Evolutionary conservation across 257 asterid genomes (phyloP), one percentile per base, ranked within the genome.

Genomic region (Paraleonurus japonicus): DNA sequence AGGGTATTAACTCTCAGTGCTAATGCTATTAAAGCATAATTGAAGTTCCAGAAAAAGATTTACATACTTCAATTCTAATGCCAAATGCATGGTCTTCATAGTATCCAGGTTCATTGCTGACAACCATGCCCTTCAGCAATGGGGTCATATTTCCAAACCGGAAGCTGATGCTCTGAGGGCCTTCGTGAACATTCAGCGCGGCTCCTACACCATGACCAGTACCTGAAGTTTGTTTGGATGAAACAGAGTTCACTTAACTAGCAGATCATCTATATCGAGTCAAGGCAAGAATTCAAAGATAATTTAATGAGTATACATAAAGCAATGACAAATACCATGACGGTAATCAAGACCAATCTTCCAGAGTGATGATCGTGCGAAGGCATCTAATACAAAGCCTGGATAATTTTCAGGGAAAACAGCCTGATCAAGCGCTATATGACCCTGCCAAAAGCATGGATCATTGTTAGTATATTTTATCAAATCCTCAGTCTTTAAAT

Each of bases 141-240:
- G 98, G 96, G 58, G 98, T 89, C 88, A 81, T 85, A 80, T 95
- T 95, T 75, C 98, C 96, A 81, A 86, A 95, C 65, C 99, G 89
- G 77, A 86, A 95, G 85, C 96, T 95, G 81, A 95, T 95, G 76
- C 99, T 89, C 73, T 95, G 99, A 77, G 99, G 99, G 74, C 99
- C 99, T 85, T 95, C 99, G 27, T 95, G 98, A 70, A 95, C 98
- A 83, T 95, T 95, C 62, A 92, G 82, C 19, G 99, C 99, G 80
- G 98, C 99, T 76, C 99, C 99, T 48, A 95, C 99, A 61, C 99
- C 98, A 69, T 95, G 99, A 70, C 99, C 99, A 35, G 99, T 95
- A 59, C 99, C 99, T 95, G 50, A 76, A 80, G 47, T 61, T 60
- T 27, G 47, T 61, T 60, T 27, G 67, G 54, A 72, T 37, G 66